Percentiles rank a stretch among this genome's conserved stretches.
These are phyloP conservation scores for Carex cristatella DNA, from an alignment of 176 grass and related monocot species.

Conservation along the genomic window DNA sequence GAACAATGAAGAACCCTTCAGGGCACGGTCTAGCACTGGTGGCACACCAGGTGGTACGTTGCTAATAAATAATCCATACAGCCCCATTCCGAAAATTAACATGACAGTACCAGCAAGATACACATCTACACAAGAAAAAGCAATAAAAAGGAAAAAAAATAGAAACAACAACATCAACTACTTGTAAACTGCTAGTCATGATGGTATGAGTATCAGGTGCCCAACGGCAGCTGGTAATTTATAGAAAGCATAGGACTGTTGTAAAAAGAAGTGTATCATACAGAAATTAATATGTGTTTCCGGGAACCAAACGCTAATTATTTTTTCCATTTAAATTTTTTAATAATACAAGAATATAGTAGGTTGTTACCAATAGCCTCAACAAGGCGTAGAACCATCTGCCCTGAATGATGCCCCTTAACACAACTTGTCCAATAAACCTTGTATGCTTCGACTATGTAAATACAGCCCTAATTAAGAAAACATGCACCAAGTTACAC, in stretches of 20 bases:
- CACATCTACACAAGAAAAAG: constrained; percentile 56
- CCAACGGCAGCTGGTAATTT: background rate
- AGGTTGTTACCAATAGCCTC: constrained; percentile 77
- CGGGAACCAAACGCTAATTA: background rate
- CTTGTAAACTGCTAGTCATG: background rate
- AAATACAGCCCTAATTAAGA: constrained; percentile 67
- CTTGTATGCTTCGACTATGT: constrained; percentile 77
- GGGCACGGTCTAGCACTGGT: constrained; percentile 51
- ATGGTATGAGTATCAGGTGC: background rate
- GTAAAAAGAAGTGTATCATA: background rate
- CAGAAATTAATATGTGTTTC: background rate
- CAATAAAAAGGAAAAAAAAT: background rate
- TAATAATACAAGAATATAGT: background rate
- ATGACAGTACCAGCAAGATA: constrained; percentile 97
- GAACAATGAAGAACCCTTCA: constrained; percentile 72
- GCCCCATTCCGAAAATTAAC: constrained; percentile 95
- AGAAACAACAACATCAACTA: background rate
- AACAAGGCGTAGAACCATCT: constrained; percentile 94
- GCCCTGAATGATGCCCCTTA: constrained; percentile 63
- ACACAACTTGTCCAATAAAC: constrained; percentile 84
- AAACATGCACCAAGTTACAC: background rate
- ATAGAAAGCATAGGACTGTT: background rate
- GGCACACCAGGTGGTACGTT: constrained; percentile 42
- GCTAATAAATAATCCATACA: constrained; percentile 95
- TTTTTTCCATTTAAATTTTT: background rate